Evolutionary conservation across 345 rosid genomes (phyloP).

Genomic region (Citrus trifoliata): DNA sequence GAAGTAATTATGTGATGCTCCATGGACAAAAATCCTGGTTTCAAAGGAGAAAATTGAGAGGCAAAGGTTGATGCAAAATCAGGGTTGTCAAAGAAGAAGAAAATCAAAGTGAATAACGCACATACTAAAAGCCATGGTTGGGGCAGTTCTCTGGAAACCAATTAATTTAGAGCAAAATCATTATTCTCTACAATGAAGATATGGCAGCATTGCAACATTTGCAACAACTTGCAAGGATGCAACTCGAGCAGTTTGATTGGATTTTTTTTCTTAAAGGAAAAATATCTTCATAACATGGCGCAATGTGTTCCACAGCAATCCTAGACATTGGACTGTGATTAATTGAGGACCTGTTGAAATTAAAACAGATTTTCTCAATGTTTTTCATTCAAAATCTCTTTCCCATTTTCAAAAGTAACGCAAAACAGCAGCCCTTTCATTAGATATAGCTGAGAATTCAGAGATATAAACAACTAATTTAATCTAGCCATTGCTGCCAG

Average conservation of each 20-base stretch:
- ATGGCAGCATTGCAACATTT: not conserved
- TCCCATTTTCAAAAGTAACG: constrained; percentile 6
- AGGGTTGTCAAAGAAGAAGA: not conserved
- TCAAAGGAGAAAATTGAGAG: not conserved
- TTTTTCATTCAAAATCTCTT: constrained; percentile 10
- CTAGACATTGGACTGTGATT: constrained; percentile 16
- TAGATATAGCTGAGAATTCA: not conserved
- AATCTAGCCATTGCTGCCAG: not conserved
- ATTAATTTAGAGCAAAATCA: not conserved
- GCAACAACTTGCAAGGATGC: constrained; percentile 1
- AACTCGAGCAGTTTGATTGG: not conserved
- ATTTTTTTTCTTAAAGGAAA: not conserved
- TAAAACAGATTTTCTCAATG: constrained; percentile 30
- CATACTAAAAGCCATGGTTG: constrained; percentile 3
- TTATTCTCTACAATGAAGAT: not conserved
- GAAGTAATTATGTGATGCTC: not conserved
- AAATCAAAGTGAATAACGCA: not conserved
- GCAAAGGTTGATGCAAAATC: not conserved
- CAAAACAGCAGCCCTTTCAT: not conserved
- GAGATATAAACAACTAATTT: not conserved
- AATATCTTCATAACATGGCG: constrained; percentile 7
- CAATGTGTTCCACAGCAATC: constrained; percentile 24
- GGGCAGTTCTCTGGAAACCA: not conserved
- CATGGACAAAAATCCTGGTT: not conserved
- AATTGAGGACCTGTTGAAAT: constrained; percentile 31